These are phyloP conservation scores for Taxillus chinensis DNA, from an alignment of 164 flowering plant genomes.

Conservation along the genomic window DNA sequence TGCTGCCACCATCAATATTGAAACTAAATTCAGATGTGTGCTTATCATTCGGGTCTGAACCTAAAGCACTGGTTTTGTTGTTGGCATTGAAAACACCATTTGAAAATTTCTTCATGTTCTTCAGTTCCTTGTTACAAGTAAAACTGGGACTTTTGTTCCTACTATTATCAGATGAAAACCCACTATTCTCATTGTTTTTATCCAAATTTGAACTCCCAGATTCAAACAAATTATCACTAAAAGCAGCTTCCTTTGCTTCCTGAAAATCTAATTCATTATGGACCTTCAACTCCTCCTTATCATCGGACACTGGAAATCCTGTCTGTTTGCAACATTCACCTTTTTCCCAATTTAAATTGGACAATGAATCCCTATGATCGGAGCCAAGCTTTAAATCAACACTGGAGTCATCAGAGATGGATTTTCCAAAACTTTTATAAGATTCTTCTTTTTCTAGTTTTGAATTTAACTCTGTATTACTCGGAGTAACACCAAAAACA, in stretches of 20 bases:
- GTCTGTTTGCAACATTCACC: neutral
- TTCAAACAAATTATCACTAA: neutral
- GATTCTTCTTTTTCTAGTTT: neutral
- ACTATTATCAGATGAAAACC: constrained; percentile 16
- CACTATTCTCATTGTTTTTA: constrained; percentile 1
- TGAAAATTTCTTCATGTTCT: constrained; percentile 1
- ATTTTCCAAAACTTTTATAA: neutral
- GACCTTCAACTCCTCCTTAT: constrained; percentile 7
- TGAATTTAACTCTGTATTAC: neutral
- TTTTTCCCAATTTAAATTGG: constrained; percentile 3
- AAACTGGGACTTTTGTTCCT: neutral
- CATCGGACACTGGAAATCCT: neutral
- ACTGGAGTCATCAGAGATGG: neutral
- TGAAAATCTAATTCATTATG: constrained; percentile 9
- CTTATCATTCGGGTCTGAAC: neutral
- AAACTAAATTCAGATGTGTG: neutral
- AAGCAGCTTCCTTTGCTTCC: constrained; percentile 1
- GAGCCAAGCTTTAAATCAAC: neutral
- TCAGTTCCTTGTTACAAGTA: neutral
- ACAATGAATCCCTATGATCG: neutral
- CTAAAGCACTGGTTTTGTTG: neutral
- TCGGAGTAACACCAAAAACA: constrained; percentile 14
- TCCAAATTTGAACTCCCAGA: neutral
- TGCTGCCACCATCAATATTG: neutral
- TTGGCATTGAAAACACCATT: neutral